Base-by-base conservation (phyloP, 345 rosid species). In the Acer negundo region DNA sequence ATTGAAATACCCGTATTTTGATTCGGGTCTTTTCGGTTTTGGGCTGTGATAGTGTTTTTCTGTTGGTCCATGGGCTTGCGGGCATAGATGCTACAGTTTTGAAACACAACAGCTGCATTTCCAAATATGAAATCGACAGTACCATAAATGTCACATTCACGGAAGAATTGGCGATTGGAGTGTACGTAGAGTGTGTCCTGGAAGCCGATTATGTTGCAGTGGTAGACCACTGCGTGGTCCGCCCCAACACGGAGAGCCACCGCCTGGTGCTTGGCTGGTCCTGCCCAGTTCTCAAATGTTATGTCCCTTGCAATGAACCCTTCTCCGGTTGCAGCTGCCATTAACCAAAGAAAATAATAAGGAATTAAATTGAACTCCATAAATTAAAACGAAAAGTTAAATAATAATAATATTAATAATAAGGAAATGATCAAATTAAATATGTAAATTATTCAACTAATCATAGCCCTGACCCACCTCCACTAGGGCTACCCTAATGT, bases 161-260 rank as follows among this genome's bases (percentile, higher is more conserved):
- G 89, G 82, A 77, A 96, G 82, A 96, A 96, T 28, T 96, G 99
- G 0, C 99, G 97, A 67, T 96, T 96, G 24, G 98, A 92, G 80
- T 96, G 99, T 13, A 94, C 98, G 62, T 96, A 96, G 20, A 96
- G 89, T 0, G 98, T 91, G 88, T 96, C 99, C 64, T 96, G 99
- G 86, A 86, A 94, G 6, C 99, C 99, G 0, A 88, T 84, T 1
- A 96, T 70, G 84, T 78, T 91, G 91, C 99, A 96, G 35, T 91
- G 79, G 71, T 92, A 92, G 53, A 96, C 87, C 62, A 94, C 99
- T 0, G 98, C 94, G 35, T 96, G 98, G 79, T 96, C 99, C 1
- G 99, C 97, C 0, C 99, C 98, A 2, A 96, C 72, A 0, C 99
- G 93, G 66, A 96, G 98, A 3, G 99, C 99, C 31, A 96, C 99